A percentile compares a stretch with the other conserved stretches of the same genome.
These are phyloP conservation scores for Rosellinia necatrix DNA, from an alignment of 2,329 filamentous ascomycete species.

Conservation along the genomic window DNA sequence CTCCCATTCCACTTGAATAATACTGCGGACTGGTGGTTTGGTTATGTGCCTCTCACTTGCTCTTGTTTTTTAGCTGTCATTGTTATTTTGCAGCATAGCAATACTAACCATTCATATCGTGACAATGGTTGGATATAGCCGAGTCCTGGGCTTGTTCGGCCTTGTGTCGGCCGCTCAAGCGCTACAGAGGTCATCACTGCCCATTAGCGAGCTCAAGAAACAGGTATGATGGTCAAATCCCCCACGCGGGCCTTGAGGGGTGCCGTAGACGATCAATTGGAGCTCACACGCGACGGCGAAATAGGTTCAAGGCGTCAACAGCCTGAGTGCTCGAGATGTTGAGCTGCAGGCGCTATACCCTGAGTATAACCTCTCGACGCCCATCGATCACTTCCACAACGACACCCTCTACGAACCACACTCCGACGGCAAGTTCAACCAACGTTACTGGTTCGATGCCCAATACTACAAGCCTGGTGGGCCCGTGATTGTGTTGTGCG, in stretches of 20 bases:
- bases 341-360: slow-evolving; percentile 41
- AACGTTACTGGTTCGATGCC: slow-evolving; percentile 85
- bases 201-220: slow-evolving; percentile 39
- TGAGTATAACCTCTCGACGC: slow-evolving; percentile 50
- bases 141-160: slow-evolving; percentile 27
- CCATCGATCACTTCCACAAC: slow-evolving; percentile 84
- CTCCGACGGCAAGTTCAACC: slow-evolving; percentile 65
- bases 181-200: slow-evolving; percentile 35
- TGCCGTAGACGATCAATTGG: background rate
- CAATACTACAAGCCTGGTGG: slow-evolving; percentile 76
- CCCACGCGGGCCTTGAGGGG: background rate
- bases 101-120: slow-evolving; percentile 16
- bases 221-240: slow-evolving; percentile 29
- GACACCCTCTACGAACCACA: slow-evolving; percentile 79
- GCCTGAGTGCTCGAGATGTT: slow-evolving; percentile 23
- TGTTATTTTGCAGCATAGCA: slow-evolving; percentile 9
- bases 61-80: slow-evolving; percentile 14
- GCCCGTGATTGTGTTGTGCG: slow-evolving; percentile 77
- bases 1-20: slow-evolving; percentile 7
- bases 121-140: slow-evolving; percentile 27
- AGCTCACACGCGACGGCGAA: slow-evolving; percentile 19
- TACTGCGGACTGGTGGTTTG: background rate
- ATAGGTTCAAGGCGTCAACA: slow-evolving; percentile 26
- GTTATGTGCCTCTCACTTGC: slow-evolving; percentile 7
- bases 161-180: slow-evolving; percentile 32